Evolutionary conservation across 2,329 filamentous ascomycete genomes (phyloP), one percentile per base, ranked within the genome.

Genomic region (Sporothrix mexicana): DNA sequence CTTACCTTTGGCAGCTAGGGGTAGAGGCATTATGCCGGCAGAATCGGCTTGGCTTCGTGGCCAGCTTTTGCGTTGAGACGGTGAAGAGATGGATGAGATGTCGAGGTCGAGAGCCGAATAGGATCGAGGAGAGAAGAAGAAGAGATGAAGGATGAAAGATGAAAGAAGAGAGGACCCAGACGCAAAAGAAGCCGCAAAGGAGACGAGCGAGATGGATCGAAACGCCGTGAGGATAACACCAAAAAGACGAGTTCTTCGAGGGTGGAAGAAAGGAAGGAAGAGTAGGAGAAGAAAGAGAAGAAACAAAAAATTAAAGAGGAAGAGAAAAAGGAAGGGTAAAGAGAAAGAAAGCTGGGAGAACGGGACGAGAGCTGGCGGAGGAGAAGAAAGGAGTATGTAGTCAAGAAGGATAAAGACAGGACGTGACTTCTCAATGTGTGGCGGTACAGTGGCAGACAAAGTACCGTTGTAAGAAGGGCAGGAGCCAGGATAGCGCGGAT

Each of bases 1-100:
- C 81, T 79, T 75, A 83, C 81, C 81, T 78, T 83, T 82, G 75
- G 80, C 81, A 68, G 77, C 78, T 73, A 83, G 67, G 61, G 81
- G 79, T 53, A 81, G 71, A 74, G 81, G 80, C 81, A 83, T 83
- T 51, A 75, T 78, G 73, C 70, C 70, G 73, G 73, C 70, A 74
- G 61, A 72, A 72, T 68, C 47, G 25, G 61, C 57, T 67, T 53
- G 68, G 49, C 61, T 47, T 69, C 45, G 23, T 49, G 20, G 45
- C 17, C 30, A 43, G 17, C 30, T 36, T 36, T 36, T 36, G 30
- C 20, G 53, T 45, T 9, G 17, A 61, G 15, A 15, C 10, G 23
- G 23, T 17, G 45, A 45, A 13, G 17, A 61, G 68, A 8, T n/a
- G 36, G 55, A 36, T 23, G 0, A 49, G 45, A 43, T 15, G 36